Percentiles rank a stretch among this genome's conserved stretches.
These are phyloP conservation scores for Lactarius sp. DNA, from an alignment of 768 basidiomycete species.

Conservation along the genomic window DNA sequence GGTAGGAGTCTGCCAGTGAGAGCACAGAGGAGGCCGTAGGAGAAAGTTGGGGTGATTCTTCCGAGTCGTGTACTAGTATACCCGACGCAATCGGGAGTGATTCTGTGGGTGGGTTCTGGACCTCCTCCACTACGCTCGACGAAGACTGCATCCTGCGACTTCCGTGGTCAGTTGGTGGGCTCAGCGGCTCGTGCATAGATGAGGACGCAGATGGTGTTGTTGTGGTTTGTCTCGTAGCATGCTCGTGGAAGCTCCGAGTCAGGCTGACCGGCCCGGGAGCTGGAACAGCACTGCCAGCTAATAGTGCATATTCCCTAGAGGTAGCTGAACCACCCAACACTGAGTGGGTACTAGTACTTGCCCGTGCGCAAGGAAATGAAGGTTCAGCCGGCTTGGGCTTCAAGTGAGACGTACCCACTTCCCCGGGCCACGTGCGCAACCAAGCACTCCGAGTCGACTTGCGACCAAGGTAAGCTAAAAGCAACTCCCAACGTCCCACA, in stretches of 20 bases:
- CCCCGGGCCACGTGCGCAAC: neutral
- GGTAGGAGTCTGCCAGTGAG: neutral
- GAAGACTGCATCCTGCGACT: slow-evolving; percentile 5
- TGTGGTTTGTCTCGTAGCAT: neutral
- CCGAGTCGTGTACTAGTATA: neutral
- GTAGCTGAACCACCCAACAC: neutral
- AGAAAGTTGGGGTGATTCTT: neutral
- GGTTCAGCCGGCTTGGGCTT: neutral
- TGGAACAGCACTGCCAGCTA: slow-evolving; percentile 9
- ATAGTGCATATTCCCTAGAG: neutral
- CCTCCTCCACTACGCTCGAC: neutral
- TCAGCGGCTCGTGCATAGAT: neutral
- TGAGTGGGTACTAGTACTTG: neutral
- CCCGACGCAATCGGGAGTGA: neutral
- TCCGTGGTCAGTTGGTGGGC: neutral
- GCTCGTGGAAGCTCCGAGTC: too few species aligned
- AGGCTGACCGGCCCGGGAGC: slow-evolving; percentile 4
- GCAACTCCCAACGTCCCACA: neutral
- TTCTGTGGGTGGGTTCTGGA: slow-evolving; percentile 12
- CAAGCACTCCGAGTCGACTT: neutral
- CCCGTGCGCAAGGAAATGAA: neutral
- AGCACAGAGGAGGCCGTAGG: neutral
- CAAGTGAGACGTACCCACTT: neutral
- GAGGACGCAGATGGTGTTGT: neutral
- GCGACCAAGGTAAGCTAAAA: slow-evolving; percentile 7